Evolutionary conservation across 2,329 filamentous ascomycete genomes (phyloP), one percentile per base, ranked within the genome.

Genomic region (Aspergillus caelatus): DNA sequence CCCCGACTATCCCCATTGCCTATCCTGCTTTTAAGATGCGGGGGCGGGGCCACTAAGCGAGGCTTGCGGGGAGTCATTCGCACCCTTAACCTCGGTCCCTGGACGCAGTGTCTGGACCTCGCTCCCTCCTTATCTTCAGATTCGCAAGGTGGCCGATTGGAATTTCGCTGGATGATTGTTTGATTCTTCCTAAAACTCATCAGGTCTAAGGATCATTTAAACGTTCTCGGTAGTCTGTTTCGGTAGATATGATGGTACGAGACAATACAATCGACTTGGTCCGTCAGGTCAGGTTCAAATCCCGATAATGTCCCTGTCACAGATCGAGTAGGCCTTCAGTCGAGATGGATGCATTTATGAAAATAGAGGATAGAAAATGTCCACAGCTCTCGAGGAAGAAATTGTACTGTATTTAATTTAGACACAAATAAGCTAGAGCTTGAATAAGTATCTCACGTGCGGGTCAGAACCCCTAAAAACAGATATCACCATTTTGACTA

Each of bases 351-450:
- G 19, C 9, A n/a, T n/a, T 41, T n/a, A n/a, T 3, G 39, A 1
- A n/a, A 8, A 9, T n/a, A 3, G 3, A n/a, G 19, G 8, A 41
- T 9, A n/a, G 1, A 1, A n/a, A 3, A 6, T n/a, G 3, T 4
- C 16, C 3, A 41, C 6, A 14, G 16, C 39, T 7, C 8, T 41
- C 7, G 19, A 41, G 39, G 7, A 10, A n/a, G 39, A 7, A n/a
- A 19, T n/a, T n/a, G 39, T 4, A n/a, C 39, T 16, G 9, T 4
- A 19, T 39, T 2, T 41, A 7, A 41, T n/a, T 41, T 3, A n/a
- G 1, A n/a, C 16, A 41, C n/a, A n/a, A n/a, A 41, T 41, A n/a
- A n/a, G 39, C 16, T 41, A 9, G 19, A 4, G 16, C 16, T 19
- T n/a, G 2, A 41, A 41, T 10, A n/a, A n/a, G 3, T 39, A 39